phyloP scores from a whole-genome alignment of 345 rosid species.

The Trapa incisa region DNA sequence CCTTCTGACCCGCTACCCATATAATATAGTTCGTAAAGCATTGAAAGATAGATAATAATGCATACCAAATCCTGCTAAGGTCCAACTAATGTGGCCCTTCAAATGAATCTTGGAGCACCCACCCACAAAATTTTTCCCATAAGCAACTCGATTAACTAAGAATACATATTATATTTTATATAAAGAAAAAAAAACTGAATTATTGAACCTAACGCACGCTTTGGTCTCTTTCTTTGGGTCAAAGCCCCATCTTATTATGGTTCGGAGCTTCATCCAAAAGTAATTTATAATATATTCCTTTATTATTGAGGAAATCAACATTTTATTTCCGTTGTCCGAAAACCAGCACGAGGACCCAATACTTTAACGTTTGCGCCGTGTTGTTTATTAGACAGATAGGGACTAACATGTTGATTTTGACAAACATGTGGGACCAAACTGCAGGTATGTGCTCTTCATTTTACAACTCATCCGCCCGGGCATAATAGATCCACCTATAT shows the following conservation, averaged over 20 bases:
- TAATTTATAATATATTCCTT: too few relatives aligned
- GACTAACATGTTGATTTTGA: too few relatives aligned
- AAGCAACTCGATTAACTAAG: background rate
- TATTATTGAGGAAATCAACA: too few relatives aligned
- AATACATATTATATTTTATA: background rate
- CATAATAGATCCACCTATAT: conserved; percentile 6
- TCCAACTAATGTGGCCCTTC: conserved; percentile 27
- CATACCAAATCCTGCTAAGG: background rate
- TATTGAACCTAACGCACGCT: conserved; percentile 20
- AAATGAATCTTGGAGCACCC: conserved; percentile 44
- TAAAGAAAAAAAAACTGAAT: conserved; percentile 13
- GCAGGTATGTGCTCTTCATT: too few relatives aligned
- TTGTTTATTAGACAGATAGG: too few relatives aligned
- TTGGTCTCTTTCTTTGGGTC: conserved; percentile 25
- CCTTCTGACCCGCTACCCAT: background rate
- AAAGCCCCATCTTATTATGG: conserved; percentile 12
- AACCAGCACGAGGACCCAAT: too few relatives aligned
- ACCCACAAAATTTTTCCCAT: conserved; percentile 7
- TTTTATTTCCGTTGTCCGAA: too few relatives aligned
- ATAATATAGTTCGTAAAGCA: background rate
- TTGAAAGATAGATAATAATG: background rate
- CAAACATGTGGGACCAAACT: too few relatives aligned
- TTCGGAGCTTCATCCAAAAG: background rate
- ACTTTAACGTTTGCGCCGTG: too few relatives aligned
- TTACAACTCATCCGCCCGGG: too few relatives aligned